These are phyloP conservation scores for Backusella sp. DNA, from an alignment of 192 early-diverging fungal genomes.

Conservation along the genomic window DNA sequence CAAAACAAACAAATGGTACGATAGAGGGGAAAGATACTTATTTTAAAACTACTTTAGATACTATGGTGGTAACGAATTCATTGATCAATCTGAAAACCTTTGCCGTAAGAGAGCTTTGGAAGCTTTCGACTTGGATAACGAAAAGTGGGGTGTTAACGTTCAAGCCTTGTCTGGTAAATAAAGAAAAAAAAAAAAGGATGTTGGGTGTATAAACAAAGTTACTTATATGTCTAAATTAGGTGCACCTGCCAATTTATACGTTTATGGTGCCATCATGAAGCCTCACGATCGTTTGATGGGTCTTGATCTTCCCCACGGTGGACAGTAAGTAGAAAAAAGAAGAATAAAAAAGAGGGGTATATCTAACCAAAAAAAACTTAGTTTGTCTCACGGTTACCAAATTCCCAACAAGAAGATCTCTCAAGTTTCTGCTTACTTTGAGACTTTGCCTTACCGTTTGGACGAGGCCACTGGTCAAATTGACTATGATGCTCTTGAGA, in stretches of 20 bases:
- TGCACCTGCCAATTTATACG: constrained; percentile 97
- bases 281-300: constrained; percentile 99
- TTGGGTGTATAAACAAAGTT: not conserved
- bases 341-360: not conserved
- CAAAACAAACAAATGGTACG: not conserved
- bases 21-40: not conserved
- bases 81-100: constrained; percentile 90
- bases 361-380: constrained; percentile 21
- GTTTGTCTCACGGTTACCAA: constrained; percentile 98
- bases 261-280: constrained; percentile 92
- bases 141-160: constrained; percentile 97
- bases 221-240: constrained; percentile 43
- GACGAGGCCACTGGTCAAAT: constrained; percentile 88
- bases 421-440: constrained; percentile 92
- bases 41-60: constrained; percentile 55
- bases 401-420: constrained; percentile 97
- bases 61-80: constrained; percentile 99
- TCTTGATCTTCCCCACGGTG: constrained; percentile 95
- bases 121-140: constrained; percentile 78
- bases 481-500: constrained; percentile 89
- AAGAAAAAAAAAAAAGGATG: not conserved
- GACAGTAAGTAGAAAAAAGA: constrained; percentile 68
- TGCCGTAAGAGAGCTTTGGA: constrained; percentile 97
- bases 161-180: constrained; percentile 82
- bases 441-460: constrained; percentile 93